phyloP scores from a whole-genome alignment of 257 asterid species.

The Rubia yunnanensis region DNA sequence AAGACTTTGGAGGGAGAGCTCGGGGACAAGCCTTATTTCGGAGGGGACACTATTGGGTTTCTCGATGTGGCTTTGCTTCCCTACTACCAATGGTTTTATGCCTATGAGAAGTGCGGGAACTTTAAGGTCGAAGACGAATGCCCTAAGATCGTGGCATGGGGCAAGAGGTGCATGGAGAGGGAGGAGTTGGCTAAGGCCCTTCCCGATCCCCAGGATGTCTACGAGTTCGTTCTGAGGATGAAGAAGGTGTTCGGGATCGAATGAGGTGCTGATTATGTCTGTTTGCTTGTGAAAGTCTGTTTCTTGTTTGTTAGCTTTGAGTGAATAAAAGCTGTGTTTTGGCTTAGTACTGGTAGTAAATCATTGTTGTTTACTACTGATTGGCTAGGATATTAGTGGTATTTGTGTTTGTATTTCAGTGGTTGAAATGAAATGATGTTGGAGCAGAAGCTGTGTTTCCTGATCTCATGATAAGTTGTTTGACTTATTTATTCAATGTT shows the following conservation, averaged over 20 bases:
- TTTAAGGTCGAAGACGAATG: slow-evolving; percentile 28
- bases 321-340: not conserved
- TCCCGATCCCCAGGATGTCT: slow-evolving; percentile 11
- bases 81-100: slow-evolving; percentile 16
- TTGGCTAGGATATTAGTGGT: not conserved
- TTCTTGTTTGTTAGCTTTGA: not conserved
- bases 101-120: slow-evolving; percentile 19
- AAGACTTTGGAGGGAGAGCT: slow-evolving; percentile 14
- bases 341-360: not conserved
- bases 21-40: slow-evolving; percentile 15
- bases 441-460: not conserved
- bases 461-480: not conserved
- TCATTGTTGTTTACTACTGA: slow-evolving; percentile 4
- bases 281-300: not conserved
- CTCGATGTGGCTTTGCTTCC: slow-evolving; percentile 16
- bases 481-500: not conserved
- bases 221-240: not conserved
- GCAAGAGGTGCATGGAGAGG: slow-evolving; percentile 29
- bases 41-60: slow-evolving; percentile 15
- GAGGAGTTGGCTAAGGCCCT: slow-evolving; percentile 30
- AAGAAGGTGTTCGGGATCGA: slow-evolving; percentile 4
- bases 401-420: not conserved
- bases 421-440: not conserved
- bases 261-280: not conserved
- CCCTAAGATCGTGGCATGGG: slow-evolving; percentile 34